phyloP scores from a whole-genome alignment of 148 eudicot species.

The Cornus controversa region DNA sequence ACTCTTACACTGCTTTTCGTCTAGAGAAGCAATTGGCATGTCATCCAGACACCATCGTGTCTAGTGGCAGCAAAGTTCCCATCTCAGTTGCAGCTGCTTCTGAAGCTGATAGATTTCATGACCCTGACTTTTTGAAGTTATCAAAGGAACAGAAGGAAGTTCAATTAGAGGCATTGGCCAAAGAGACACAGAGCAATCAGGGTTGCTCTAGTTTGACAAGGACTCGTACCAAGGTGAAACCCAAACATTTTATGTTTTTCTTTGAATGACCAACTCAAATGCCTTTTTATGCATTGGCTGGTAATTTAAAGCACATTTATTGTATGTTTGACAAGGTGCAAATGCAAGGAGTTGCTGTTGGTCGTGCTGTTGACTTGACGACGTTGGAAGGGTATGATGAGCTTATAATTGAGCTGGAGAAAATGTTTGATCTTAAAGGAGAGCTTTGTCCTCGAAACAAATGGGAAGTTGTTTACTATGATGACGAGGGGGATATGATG shows the following conservation, averaged over 20 bases:
- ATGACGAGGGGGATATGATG: constrained; percentile 97
- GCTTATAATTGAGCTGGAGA: constrained; percentile 66
- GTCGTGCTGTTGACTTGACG: constrained; percentile 85
- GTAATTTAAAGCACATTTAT: background rate
- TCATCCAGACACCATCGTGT: background rate
- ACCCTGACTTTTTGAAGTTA: constrained; percentile 26
- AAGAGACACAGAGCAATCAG: constrained; percentile 39
- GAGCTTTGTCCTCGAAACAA: constrained; percentile 54
- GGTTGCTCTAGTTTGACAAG: constrained; percentile 42
- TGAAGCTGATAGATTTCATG: constrained; percentile 25
- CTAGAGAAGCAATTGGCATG: constrained; percentile 20
- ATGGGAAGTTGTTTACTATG: constrained; percentile 80
- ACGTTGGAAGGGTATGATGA: constrained; percentile 57
- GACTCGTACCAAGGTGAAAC: constrained; percentile 73
- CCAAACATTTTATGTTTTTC: background rate
- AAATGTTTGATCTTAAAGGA: constrained; percentile 79
- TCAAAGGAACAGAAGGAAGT: constrained; percentile 35
- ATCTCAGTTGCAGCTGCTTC: background rate
- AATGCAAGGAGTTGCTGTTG: constrained; percentile 95
- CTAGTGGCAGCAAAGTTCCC: constrained; percentile 12
- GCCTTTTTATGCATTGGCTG: background rate
- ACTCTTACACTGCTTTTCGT: constrained; percentile 4
- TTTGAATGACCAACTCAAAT: background rate
- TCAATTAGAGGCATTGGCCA: constrained; percentile 22
- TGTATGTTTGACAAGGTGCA: constrained; percentile 53